phyloP scores from a whole-genome alignment of 441 rosid species.

The Brassica hybrid region DNA sequence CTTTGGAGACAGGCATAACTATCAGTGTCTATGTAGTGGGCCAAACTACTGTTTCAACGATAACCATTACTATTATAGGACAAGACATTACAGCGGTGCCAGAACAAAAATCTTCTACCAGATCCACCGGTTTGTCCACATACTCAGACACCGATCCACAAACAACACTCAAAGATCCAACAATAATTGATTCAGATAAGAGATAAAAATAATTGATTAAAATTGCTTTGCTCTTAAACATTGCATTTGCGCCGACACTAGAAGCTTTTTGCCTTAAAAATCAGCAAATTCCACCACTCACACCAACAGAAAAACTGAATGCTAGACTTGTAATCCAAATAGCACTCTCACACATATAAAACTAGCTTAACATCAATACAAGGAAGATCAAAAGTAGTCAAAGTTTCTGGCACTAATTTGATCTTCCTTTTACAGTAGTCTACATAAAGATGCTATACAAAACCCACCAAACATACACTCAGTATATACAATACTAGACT shows the following conservation, averaged over 20 bases:
- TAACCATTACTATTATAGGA: conserved; percentile 27
- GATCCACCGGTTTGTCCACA: conserved; percentile 30
- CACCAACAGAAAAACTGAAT: conserved; percentile 25
- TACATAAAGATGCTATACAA: conserved; percentile 63
- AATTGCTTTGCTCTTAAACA: conserved; percentile 12
- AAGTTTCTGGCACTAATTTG: conserved; percentile 24
- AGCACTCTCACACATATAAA: conserved; percentile 19
- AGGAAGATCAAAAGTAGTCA: conserved; percentile 36
- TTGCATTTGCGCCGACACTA: conserved; percentile 28
- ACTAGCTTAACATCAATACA: conserved; percentile 33
- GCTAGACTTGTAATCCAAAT: conserved; percentile 36
- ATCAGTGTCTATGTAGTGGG: conserved; percentile 29
- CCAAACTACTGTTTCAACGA: conserved; percentile 31
- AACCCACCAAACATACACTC: conserved; percentile 47
- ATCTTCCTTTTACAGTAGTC: conserved; percentile 37
- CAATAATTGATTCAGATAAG: conserved; percentile 15
- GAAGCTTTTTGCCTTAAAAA: conserved; percentile 42
- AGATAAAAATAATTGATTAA: conserved; percentile 11
- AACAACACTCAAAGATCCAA: conserved; percentile 10
- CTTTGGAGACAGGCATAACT: neutral
- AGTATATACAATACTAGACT: conserved; percentile 54
- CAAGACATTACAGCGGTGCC: conserved; percentile 28
- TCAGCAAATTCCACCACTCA: conserved; percentile 29
- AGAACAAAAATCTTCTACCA: conserved; percentile 23
- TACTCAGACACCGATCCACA: conserved; percentile 24